Base-by-base conservation (phyloP, 139 green algal genomes). In the Coccomyxa sp. region DNA sequence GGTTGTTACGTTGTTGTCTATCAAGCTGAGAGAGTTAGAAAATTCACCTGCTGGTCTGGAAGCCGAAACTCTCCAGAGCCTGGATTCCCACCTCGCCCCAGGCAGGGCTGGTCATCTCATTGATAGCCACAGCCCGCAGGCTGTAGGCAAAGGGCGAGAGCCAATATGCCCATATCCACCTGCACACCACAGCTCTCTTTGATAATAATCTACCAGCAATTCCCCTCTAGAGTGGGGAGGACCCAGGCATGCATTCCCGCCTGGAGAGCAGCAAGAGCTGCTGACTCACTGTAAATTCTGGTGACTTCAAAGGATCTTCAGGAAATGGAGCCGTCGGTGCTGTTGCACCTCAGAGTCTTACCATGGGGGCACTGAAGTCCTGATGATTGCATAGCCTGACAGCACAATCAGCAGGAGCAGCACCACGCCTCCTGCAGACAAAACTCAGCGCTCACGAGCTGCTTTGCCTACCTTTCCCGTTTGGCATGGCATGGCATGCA, bases 381-480 rank as follows among this genome's bases (percentile, higher is more conserved):
- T 75, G 7, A 93, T 78, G 71, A 96, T 95, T 33, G 85, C 77
- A 79, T 93, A 96, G 40, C 91, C 91, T 18, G 89, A 89, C 4
- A 81, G 87, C 41, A 94, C 88, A 27, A 94, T 79, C 54, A 95
- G 70, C 39, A 95, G 73, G 6, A 92, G 80, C 7, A 80, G n/a
- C 22, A 68, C 55, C 50, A 84, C 8, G 6, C 68, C 64, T 37
- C 81, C 81, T 87, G 78, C 39, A 79, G 8, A 33, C 27, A 73
- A 18, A 64, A 68, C 44, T 64, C 50, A 64, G 50, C 50, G 50
- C 50, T 5, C 27, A 10, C 27, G 3, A 22, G 2, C 50, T 64
- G 4, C 50, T n/a, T n/a, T n/a, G n/a, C n/a, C n/a, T n/a, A n/a
- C n/a, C n/a, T n/a, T n/a, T n/a, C n/a, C n/a, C n/a, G n/a, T n/a